Evolutionary conservation across 2,329 filamentous ascomycete species (phyloP), one percentile per base, ranked within the genome.

Genomic region (Monosporascus sp.): DNA sequence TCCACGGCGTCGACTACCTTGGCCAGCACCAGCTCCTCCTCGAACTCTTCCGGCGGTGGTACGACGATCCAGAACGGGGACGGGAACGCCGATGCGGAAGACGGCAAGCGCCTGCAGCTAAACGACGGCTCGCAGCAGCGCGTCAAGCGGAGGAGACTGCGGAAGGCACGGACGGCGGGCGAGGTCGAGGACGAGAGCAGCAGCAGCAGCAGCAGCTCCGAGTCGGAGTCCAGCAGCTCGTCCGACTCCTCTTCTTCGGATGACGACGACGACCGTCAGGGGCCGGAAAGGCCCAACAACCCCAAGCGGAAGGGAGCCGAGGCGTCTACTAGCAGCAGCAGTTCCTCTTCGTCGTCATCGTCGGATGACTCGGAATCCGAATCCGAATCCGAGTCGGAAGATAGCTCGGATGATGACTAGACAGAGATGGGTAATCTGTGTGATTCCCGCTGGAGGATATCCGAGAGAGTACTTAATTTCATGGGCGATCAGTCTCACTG

Each of bases 151-250:
- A 75, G 73, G 60, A 70, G 74, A 7, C 43, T 46, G 43, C 43
- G 43, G 51, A 86, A 85, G 65, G 68, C 74, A 50, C 74, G 80
- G n/a, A 75, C 71, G 6, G 72, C 72, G 11, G 72, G 71, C 50
- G 64, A 72, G 18, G 74, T 77, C 27, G 74, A 76, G 54, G 73
- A 73, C 58, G 73, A 69, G 55, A 67, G 60, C 43, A 63, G 61
- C 67, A 70, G 17, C 15, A 39, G 37, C 37, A 39, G 37, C 67
- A 63, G 63, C 5, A 65, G 61, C 43, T 68, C 67, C 6, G 65
- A 67, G 17, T 65, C 63, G 2, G 71, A 71, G 5, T 71, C 69
- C 7, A 64, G 61, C 25, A 46, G 43, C n/a, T 46, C 43, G 22
- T 25, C 22, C 22, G 24, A 46, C 14, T 46, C 43, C 2, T 25